Base-by-base conservation (phyloP, 805 yeast genomes). In the Metschnikowia chrysomelidarum region DNA sequence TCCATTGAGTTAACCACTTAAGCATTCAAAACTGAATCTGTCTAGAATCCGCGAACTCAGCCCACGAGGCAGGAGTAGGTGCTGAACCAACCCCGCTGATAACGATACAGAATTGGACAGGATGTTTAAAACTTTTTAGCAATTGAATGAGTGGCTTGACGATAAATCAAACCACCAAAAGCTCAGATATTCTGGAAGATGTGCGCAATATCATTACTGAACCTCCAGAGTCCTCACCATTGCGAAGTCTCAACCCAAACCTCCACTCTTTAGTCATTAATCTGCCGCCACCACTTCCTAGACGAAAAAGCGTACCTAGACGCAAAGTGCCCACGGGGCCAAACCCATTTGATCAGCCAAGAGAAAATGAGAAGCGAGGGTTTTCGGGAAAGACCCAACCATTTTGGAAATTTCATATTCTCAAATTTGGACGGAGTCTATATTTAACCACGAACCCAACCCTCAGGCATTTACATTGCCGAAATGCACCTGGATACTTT, bases 371-470 rank as follows among this genome's bases (percentile, higher is more conserved):
- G 7, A 12, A 3, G 23, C 23, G 24, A 5, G 31, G 10, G 9
- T 24, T 10, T 24, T 15, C 23, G 17, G 17, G 13, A 9, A 12
- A 5, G 16, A 12, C 17, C 9, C 41, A 38, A 15, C 69, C 67
- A 12, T 73, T 67, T 44, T 79, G 82, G 80, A 80, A 80, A 50
- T 82, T 81, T 49, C 88, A 82, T 50, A 60, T 80, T 4, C 51
- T 77, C 16, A 69, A 66, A 35, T 60, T 77, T 33, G 78, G 79
- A 8, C 68, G 65, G 24, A 79, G 75, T 45, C 58, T 78, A 30
- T 80, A 80, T 50, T 50, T 82, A 29, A 73, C 87, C 1, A 82
- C 89, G 0, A 82, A 78, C 46, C 88, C 88, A 0, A 79, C 77
- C 15, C 56, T 65, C 13, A 69, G 73, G 42, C 87, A 82, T 51